Evolutionary conservation across 257 asterid genomes (phyloP).

Genomic region (Cinchona pubescens): DNA sequence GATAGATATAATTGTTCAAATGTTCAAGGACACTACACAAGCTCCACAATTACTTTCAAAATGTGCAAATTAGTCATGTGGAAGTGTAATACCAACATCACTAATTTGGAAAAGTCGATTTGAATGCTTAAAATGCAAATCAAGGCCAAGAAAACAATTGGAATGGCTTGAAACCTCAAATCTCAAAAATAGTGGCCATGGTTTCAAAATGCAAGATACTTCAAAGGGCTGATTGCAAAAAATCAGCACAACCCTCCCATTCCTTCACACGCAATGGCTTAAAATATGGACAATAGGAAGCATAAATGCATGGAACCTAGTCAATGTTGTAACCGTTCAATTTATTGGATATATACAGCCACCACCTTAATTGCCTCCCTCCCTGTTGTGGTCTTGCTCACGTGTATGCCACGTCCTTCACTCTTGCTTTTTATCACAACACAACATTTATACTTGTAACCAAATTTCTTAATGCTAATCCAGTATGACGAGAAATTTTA

Average conservation of each 20-base stretch:
- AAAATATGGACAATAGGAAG: constrained; percentile 26
- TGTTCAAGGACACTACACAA: too few species aligned
- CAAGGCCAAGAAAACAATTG: neutral
- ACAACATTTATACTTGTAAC: constrained; percentile 18
- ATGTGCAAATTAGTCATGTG: neutral
- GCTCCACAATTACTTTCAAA: neutral
- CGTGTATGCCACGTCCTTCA: constrained; percentile 55
- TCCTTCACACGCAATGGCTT: constrained; percentile 9
- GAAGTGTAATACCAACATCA: neutral
- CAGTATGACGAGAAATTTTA: too few species aligned
- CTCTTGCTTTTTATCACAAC: constrained; percentile 35
- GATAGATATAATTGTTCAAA: too few species aligned
- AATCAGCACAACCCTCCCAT: neutral
- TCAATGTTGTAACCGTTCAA: constrained; percentile 30
- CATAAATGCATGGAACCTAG: constrained; percentile 40
- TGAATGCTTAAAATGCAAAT: neutral
- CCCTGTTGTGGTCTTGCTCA: constrained; percentile 25
- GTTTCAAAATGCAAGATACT: neutral
- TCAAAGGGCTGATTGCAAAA: neutral
- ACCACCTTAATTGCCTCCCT: constrained; percentile 21
- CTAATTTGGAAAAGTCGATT: neutral
- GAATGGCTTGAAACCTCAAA: neutral
- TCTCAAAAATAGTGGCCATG: neutral
- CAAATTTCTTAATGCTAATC: too few species aligned
- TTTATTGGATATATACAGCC: constrained; percentile 15